phyloP scores from a whole-genome alignment of 805 yeast genomes.

The Hanseniaspora singularis region DNA sequence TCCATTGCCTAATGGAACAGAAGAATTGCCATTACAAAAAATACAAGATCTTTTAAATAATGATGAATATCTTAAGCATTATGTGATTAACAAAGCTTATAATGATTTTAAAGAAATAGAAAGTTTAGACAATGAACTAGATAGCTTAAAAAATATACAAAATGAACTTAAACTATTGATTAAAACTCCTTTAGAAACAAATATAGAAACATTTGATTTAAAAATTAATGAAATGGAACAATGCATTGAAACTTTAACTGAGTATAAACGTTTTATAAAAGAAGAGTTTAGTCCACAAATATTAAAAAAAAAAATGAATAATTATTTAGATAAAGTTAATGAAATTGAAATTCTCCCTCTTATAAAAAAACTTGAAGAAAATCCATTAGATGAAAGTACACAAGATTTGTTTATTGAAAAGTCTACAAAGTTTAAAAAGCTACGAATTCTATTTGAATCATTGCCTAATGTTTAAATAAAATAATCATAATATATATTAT shows the following conservation, averaged over 20 bases:
- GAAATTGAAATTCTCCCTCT: conserved; percentile 24
- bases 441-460: neutral
- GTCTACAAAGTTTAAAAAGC: conserved; percentile 14
- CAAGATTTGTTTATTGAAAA: conserved; percentile 25
- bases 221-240: neutral
- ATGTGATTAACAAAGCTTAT: conserved; percentile 16
- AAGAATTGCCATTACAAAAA: neutral
- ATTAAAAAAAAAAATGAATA: conserved; percentile 29
- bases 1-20: conserved; percentile 5
- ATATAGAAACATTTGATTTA: neutral
- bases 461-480: too few species aligned
- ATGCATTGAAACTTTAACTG: conserved; percentile 15
- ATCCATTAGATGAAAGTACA: conserved; percentile 17
- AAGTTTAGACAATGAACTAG: conserved; percentile 15
- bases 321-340: conserved; percentile 29
- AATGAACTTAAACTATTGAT: conserved; percentile 19
- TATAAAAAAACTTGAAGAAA: conserved; percentile 24
- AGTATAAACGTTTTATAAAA: conserved; percentile 22
- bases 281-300: conserved; percentile 27
- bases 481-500: too few species aligned
- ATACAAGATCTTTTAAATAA: neutral
- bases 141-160: conserved; percentile 23
- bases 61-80: conserved; percentile 9
- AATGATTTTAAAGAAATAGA: conserved; percentile 20
- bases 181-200: neutral